phyloP scores from a whole-genome alignment of 345 rosid species.

The Rubroshorea leprosula region DNA sequence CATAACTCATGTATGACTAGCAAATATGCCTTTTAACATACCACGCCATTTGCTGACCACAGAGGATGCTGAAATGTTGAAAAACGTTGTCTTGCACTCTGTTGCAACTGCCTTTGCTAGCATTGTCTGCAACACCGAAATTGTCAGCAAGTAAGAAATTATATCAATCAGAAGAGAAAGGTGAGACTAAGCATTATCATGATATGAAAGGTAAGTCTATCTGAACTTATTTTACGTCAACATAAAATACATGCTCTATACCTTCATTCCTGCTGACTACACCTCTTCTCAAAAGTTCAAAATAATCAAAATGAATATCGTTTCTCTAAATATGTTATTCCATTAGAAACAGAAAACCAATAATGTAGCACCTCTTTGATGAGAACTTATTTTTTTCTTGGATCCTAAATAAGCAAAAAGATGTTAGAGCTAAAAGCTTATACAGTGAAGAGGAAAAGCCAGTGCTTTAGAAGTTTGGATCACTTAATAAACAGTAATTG shows the following conservation, averaged over 20 bases:
- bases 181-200: not conserved
- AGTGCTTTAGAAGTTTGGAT: too few relatives aligned
- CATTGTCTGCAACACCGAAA: conserved; percentile 67
- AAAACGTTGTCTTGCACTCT: conserved; percentile 96
- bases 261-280: not conserved
- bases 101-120: conserved; percentile 99
- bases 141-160: conserved; percentile 8
- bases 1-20: not conserved
- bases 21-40: conserved; percentile 23
- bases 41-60: conserved; percentile 99
- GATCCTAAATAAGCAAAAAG: too few relatives aligned
- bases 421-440: too few relatives aligned
- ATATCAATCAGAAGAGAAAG: conserved; percentile 4
- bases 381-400: too few relatives aligned
- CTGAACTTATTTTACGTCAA: not conserved
- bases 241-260: conserved; percentile 1
- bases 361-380: not conserved
- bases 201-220: not conserved
- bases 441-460: too few relatives aligned
- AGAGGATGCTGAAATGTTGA: conserved; percentile 96
- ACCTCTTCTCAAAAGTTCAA: not conserved
- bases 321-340: not conserved
- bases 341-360: not conserved
- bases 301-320: not conserved
- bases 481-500: too few relatives aligned